Evolutionary conservation across 192 early-diverging fungal genomes (phyloP).

Genomic region (Jimgerdemannia lactiflua): DNA sequence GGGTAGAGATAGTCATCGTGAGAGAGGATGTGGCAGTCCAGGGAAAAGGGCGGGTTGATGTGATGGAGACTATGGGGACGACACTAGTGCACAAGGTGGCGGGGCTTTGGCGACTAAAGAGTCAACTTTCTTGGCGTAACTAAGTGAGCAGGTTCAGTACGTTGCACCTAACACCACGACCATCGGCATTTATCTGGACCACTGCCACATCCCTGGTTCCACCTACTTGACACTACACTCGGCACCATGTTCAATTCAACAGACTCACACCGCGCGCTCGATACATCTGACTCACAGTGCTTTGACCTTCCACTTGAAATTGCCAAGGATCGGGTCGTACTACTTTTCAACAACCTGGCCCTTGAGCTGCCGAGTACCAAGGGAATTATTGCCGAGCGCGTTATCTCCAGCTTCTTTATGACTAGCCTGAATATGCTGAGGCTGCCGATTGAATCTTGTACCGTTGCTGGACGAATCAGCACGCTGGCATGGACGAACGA

Average conservation of each 20-base stretch:
- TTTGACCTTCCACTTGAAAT: slow-evolving; percentile 24
- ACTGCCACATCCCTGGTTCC: slow-evolving; percentile 70
- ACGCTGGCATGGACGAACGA: slow-evolving; percentile 66
- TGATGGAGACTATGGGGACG: slow-evolving; percentile 81
- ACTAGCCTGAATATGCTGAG: slow-evolving; percentile 75
- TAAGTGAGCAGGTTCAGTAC: slow-evolving; percentile 43
- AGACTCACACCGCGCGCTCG: slow-evolving; percentile 25
- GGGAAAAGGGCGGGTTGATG: slow-evolving; percentile 59
- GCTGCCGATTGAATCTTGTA: slow-evolving; percentile 40
- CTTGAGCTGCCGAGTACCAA: slow-evolving; percentile 58
- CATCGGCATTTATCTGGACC: slow-evolving; percentile 73
- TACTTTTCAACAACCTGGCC: slow-evolving; percentile 81
- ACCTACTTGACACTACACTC: slow-evolving; percentile 55
- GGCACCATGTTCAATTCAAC: slow-evolving; percentile 18
- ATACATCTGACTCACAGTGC: slow-evolving; percentile 31
- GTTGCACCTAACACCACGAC: slow-evolving; percentile 67
- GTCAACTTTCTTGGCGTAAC: slow-evolving; percentile 17
- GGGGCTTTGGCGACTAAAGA: slow-evolving; percentile 67
- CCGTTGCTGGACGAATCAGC: slow-evolving; percentile 52
- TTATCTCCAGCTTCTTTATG: slow-evolving; percentile 73
- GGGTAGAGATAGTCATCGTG: slow-evolving; percentile 74
- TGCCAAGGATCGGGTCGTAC: slow-evolving; percentile 37
- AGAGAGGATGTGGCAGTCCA: slow-evolving; percentile 80
- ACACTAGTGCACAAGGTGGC: slow-evolving; percentile 79
- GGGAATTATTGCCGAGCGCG: slow-evolving; percentile 46